Conservation (phyloP, 257 asterid genomes). For the Solanum lignicaule region DNA sequence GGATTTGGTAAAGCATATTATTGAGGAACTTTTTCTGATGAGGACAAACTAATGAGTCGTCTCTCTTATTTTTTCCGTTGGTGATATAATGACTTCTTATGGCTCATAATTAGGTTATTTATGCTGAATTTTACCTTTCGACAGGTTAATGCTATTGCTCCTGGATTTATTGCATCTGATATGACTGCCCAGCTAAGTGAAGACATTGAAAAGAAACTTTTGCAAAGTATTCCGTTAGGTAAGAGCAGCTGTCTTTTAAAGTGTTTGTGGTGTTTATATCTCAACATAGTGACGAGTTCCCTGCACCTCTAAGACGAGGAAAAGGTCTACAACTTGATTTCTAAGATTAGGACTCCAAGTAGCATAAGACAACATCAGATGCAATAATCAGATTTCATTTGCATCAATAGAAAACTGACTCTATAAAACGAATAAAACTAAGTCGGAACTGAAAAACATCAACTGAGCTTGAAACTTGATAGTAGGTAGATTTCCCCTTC, state of each 20-base stretch:
- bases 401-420: background rate
- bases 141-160: slow-evolving; percentile 98
- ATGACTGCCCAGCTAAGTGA: slow-evolving; percentile 81
- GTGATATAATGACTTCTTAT: background rate
- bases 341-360: background rate
- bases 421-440: background rate
- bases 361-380: background rate
- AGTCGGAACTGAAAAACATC: background rate
- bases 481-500: background rate
- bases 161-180: slow-evolving; percentile 92
- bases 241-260: background rate
- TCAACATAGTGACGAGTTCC: background rate
- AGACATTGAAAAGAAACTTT: slow-evolving; percentile 71
- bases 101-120: background rate
- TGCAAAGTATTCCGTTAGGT: slow-evolving; percentile 88
- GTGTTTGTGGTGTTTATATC: background rate
- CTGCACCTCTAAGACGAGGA: background rate
- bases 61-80: background rate
- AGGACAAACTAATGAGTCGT: background rate
- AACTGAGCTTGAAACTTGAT: background rate
- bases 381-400: background rate
- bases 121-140: background rate
- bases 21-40: background rate
- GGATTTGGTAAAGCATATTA: background rate
- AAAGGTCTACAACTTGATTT: background rate